Conservation (phyloP, 2,329 filamentous ascomycete genomes). For the Pyrenophora tritici-repentis region DNA sequence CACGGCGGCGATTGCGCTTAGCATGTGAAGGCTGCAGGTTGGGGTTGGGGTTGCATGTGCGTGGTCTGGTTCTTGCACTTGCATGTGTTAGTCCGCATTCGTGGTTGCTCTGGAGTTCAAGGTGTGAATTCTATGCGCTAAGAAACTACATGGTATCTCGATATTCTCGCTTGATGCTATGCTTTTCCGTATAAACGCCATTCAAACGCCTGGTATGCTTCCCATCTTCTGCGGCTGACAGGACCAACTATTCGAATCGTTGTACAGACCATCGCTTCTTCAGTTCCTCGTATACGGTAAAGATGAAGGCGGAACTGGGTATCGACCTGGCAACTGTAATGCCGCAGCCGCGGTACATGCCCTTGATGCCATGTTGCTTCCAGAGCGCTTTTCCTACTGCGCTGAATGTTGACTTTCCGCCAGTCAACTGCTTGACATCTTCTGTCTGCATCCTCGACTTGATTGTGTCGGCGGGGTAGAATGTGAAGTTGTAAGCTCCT, state of each 20-base stretch:
- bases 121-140: constrained; percentile 4
- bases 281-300: constrained; percentile 89
- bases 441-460: constrained; percentile 97
- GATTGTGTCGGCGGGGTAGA: constrained; percentile 96
- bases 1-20: constrained; percentile 24
- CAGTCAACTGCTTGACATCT: constrained; percentile 62
- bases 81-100: background rate
- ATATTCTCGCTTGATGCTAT: constrained; percentile 9
- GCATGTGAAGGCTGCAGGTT: constrained; percentile 33
- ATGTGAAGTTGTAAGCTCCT: constrained; percentile 94
- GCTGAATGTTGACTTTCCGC: constrained; percentile 69
- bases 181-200: constrained; percentile 11
- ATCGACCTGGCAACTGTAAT: constrained; percentile 88
- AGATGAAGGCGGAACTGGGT: constrained; percentile 97
- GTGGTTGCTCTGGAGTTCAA: background rate
- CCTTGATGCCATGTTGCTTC: constrained; percentile 78
- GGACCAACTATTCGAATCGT: constrained; percentile 5
- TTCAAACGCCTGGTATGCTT: constrained; percentile 13
- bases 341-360: constrained; percentile 91
- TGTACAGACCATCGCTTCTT: constrained; percentile 56
- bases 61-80: background rate
- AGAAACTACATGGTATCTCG: constrained; percentile 18
- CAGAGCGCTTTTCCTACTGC: constrained; percentile 75
- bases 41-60: constrained; percentile 22
- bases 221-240: background rate